These are phyloP conservation scores for Ceratopteris richardii DNA, from an alignment of 75 land plant genomes.

Conservation along the genomic window DNA sequence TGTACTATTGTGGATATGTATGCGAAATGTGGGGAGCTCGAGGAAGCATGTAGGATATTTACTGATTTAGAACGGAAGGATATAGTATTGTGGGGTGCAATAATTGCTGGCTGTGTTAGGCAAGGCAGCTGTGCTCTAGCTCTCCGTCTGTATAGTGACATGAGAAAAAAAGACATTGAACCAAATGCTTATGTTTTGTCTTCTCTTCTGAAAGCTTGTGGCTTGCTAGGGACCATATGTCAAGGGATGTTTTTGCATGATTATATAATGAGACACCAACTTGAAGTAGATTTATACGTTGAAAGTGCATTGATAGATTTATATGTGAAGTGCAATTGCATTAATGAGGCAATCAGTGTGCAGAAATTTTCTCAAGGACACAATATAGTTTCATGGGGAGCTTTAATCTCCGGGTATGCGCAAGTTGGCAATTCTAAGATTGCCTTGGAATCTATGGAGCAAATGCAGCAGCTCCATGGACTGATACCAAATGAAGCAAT, in stretches of 20 bases:
- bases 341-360: not conserved
- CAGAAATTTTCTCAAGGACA: not conserved
- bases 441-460: not conserved
- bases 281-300: conserved; percentile 18
- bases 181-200: conserved; percentile 21
- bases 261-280: conserved; percentile 5
- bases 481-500: conserved; percentile 6
- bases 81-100: conserved; percentile 11
- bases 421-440: not conserved
- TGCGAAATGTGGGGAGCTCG: conserved; percentile 13
- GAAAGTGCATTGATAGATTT: conserved; percentile 30
- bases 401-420: conserved; percentile 10
- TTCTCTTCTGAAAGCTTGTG: conserved; percentile 25
- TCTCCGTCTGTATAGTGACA: conserved; percentile 6
- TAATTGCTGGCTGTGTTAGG: conserved; percentile 12
- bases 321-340: conserved; percentile 34
- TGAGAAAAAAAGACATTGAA: conserved; percentile 4
- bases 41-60: conserved; percentile 5
- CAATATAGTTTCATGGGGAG: conserved; percentile 9
- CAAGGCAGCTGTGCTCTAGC: not conserved
- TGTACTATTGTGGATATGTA: conserved; percentile 16
- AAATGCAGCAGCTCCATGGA: conserved; percentile 8
- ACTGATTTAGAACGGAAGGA: conserved; percentile 2
- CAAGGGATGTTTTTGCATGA: conserved; percentile 23
- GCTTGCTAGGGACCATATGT: conserved; percentile 12